phyloP scores from a whole-genome alignment of 2,329 filamentous ascomycete genomes.

The Fusarium setosum region DNA sequence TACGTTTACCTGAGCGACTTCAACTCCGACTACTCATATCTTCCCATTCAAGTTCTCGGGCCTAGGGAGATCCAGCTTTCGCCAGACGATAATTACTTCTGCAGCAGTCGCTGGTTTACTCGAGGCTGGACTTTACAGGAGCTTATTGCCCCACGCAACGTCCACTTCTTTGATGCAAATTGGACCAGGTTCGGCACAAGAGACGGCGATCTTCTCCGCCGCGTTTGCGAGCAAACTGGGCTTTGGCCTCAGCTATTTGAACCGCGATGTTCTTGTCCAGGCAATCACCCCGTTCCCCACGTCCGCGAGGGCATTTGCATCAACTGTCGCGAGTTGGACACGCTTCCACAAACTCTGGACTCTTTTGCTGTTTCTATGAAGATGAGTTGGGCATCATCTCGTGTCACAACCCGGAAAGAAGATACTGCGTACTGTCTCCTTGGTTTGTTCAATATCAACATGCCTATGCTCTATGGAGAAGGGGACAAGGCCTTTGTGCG shows the following conservation, averaged over 20 bases:
- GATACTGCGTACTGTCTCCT: conserved; percentile 47
- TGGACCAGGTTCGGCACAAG: conserved; percentile 44
- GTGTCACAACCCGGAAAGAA: conserved; percentile 42
- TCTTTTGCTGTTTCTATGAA: conserved; percentile 40
- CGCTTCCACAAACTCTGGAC: conserved; percentile 33
- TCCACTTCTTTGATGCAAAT: conserved; percentile 43
- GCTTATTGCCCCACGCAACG: conserved; percentile 42
- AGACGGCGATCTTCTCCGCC: conserved; percentile 24
- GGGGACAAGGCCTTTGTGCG: conserved; percentile 40
- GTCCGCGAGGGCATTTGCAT: conserved; percentile 35
- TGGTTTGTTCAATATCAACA: conserved; percentile 45
- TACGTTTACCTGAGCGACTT: conserved; percentile 43
- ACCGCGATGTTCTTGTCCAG: conserved; percentile 28
- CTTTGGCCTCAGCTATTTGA: conserved; percentile 37
- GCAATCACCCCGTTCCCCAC: not conserved
- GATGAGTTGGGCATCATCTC: conserved; percentile 43
- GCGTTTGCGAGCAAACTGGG: conserved; percentile 27
- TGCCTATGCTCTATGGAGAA: conserved; percentile 46
- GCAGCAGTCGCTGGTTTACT: conserved; percentile 36
- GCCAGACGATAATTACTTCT: conserved; percentile 18
- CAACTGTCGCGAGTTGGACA: conserved; percentile 15
- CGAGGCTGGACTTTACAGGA: conserved; percentile 46
- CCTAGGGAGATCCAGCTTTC: not conserved
- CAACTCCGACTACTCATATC: not conserved
- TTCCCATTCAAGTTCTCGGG: too few species aligned